Evolutionary conservation across 495 filamentous ascomycete genomes (phyloP).

Genomic region (Hypomontagnella submonticulosa): DNA sequence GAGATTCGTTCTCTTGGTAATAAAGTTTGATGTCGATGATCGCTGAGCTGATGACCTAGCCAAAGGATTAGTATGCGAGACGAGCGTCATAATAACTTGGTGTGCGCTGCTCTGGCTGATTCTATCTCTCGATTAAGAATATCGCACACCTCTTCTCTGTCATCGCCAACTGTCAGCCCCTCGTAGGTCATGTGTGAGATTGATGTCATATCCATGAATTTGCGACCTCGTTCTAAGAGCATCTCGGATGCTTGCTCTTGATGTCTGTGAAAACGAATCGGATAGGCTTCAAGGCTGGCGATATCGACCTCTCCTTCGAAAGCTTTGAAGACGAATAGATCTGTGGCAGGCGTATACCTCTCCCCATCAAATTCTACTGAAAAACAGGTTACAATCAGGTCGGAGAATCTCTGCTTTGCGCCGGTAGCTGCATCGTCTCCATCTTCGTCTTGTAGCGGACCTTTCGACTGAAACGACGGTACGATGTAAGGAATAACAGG

Average conservation of each 20-base stretch:
- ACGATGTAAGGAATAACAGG: too few species aligned
- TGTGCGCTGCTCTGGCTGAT: not conserved
- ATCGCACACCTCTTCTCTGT: conserved; percentile 5
- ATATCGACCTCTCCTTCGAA: conserved; percentile 10
- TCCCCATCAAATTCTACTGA: conserved; percentile 4
- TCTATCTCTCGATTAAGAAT: too few species aligned
- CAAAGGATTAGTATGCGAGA: not conserved
- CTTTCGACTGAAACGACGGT: too few species aligned
- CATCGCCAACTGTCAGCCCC: not conserved
- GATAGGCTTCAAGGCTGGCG: conserved; percentile 10
- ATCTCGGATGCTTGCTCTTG: conserved; percentile 1
- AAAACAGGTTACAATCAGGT: conserved; percentile 3
- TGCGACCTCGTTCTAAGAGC: conserved; percentile 6
- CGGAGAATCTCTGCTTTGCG: conserved; percentile 3
- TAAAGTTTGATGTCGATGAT: conserved; percentile 10
- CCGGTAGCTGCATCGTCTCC: not conserved
- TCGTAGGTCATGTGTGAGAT: conserved; percentile 15
- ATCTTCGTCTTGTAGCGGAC: not conserved
- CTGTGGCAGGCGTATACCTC: conserved; percentile 2
- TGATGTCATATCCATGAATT: conserved; percentile 9
- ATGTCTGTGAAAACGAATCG: conserved; percentile 1
- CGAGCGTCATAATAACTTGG: not conserved
- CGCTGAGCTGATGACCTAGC: conserved; percentile 1
- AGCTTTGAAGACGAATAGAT: conserved; percentile 2
- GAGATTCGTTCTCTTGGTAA: conserved; percentile 11